Evolutionary conservation across 148 eudicot species (phyloP), one percentile per base, ranked within the genome.

Genomic region (Salicornia ramosissima): DNA sequence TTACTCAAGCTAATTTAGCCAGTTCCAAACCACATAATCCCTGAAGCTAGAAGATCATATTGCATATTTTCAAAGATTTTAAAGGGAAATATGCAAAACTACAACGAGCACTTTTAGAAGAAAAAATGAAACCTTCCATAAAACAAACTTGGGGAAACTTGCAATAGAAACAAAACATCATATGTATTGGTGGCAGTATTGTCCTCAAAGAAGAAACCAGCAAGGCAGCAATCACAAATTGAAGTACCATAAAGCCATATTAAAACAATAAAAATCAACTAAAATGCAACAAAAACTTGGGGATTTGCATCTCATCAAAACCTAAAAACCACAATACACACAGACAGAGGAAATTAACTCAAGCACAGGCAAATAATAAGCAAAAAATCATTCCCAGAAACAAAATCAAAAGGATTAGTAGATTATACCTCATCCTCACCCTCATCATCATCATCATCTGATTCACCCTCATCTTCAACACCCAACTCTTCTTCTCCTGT

Each of bases 401-500:
- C 28, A 22, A 64, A 24, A 55, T 53, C 61, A 45, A 56, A 55
- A 24, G 25, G 31, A 36, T 42, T 16, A 29, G 45, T 10, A 7
- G 36, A 3, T 56, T 74, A 69, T 78, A 78, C 91, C 79, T 89
- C 86, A 65, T 82, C 88, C 28, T 75, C 87, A 70, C 71, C 85
- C 40, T 70, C 88, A 28, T 79, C 86, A 21, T 78, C 82, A 50
- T 80, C 88, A 57, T 75, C 89, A n/a, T 80, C 87, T 50, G 66
- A 80, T 26, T 72, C 88, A 0, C 79, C 85, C 52, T 69, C 89
- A 54, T 87, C 89, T 46, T 83, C 86, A 47, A 74, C 76, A 52
- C 71, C 85, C 54, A 68, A 66, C 57, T 84, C 92, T 62, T 90
- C 96, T 63, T 87, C 96, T 0, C 90, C 96, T 0, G 88, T 87